A percentile compares a stretch with the other conserved stretches of the same genome.
These are phyloP conservation scores for Zalaria sp. DNA, from an alignment of 2,329 filamentous ascomycete genomes.

Conservation along the genomic window DNA sequence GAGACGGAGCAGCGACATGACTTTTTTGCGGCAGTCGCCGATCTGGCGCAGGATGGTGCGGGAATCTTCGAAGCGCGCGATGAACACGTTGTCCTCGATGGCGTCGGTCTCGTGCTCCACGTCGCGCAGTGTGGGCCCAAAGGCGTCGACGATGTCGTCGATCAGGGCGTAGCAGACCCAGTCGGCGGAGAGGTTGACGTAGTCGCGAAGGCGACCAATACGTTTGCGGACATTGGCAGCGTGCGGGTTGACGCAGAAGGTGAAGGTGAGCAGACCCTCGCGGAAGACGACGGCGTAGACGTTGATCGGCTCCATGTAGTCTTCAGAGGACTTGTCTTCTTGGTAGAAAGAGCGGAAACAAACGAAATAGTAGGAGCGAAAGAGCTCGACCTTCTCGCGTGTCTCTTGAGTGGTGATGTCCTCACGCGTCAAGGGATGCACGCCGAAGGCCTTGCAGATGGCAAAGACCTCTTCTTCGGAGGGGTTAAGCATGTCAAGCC, in stretches of 20 bases:
- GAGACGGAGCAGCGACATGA: constrained; percentile 83
- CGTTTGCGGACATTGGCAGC: constrained; percentile 79
- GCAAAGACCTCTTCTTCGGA: constrained; percentile 77
- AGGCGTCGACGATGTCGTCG: constrained; percentile 94
- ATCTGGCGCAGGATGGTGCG: constrained; percentile 77
- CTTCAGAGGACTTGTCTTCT: constrained; percentile 60
- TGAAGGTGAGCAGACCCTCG: constrained; percentile 89
- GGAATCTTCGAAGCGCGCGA: constrained; percentile 80
- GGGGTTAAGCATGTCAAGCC: constrained; percentile 87
- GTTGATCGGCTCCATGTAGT: constrained; percentile 88
- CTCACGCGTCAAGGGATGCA: constrained; percentile 90
- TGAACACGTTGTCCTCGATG: constrained; percentile 92
- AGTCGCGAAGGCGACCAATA: constrained; percentile 86
- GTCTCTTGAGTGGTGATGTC: constrained; percentile 93
- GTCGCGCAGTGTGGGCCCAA: constrained; percentile 75
- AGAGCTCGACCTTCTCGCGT: constrained; percentile 95
- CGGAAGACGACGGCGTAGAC: constrained; percentile 95
- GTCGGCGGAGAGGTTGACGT: constrained; percentile 85
- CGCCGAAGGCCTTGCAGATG: constrained; percentile 86
- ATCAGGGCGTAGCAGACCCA: constrained; percentile 99
- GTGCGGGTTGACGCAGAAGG: constrained; percentile 76
- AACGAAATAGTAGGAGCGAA: constrained; percentile 95
- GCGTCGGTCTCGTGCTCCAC: constrained; percentile 80
- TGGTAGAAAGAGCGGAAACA: constrained; percentile 92
- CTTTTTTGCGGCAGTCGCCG: constrained; percentile 82